Evolutionary conservation across 1,284 basidiomycete genomes (phyloP), one percentile per base, ranked within the genome.

Genomic region (Rhodotorula sp.): DNA sequence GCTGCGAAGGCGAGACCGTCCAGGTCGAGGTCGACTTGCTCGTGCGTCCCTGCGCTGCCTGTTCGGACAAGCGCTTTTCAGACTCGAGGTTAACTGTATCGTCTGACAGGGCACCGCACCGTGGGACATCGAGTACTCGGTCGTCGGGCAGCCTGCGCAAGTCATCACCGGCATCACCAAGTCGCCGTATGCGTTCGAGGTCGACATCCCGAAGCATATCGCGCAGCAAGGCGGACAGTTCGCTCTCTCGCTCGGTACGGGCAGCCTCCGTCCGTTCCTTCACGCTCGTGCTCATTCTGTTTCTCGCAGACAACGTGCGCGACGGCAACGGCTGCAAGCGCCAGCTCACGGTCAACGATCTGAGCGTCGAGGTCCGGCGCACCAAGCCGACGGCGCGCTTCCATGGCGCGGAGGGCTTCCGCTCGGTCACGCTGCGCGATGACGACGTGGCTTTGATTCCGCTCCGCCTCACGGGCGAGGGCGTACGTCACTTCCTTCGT

Each of bases 321-420:
- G 96, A 98, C 82, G 88, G 88, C 3, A 92, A 92, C 78, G 90
- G 91, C 27, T 98, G 96, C 82, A 90, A 90, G 78, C 87, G 91
- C 54, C 81, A 88, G 25, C 82, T 98, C 41, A 88, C 90, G 0
- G 88, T 90, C 25, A 45, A 25, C 21, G 91, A 92, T 21, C 83
- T 97, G 62, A 86, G 88, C n/a, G 90, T 97, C 65, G 92, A 93
- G 76, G 92, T 98, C n/a, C 88, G 91, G 77, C 85, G 92, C 67
- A 85, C 90, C 21, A 89, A 91, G 88, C 93, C 96, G 4, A 95
- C 91, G 2, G 93, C 86, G 27, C 89, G 89, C 78, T 97, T 98
- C 82, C 91, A 91, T 78, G 87, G 89, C 53, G 86, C 77, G 14
- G 78, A 86, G 73, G 83, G 83, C 48, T 83, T 86, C 71, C 86